These are phyloP conservation scores for Crithidia brevicula DNA, from an alignment of 208 protist genomes.

Conservation along the genomic window DNA sequence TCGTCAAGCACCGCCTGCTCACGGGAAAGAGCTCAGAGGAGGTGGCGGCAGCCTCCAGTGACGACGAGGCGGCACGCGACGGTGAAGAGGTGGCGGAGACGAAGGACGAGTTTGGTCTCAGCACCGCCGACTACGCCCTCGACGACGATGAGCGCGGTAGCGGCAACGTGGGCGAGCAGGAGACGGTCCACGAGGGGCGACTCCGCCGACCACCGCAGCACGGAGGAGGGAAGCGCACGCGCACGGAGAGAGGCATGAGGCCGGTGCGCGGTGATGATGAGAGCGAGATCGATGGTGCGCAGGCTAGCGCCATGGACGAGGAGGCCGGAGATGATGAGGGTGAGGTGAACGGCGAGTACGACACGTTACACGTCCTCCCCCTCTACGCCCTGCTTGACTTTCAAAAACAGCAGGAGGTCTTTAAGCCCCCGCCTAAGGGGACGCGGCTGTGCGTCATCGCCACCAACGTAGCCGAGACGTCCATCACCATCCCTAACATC, in stretches of 20 bases:
- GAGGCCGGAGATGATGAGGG: slow-evolving; percentile 43
- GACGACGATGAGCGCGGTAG: slow-evolving; percentile 49
- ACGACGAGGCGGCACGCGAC: slow-evolving; percentile 21
- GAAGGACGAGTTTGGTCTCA: slow-evolving; percentile 48
- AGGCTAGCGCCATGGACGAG: slow-evolving; percentile 13
- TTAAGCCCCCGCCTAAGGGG: slow-evolving; percentile 84
- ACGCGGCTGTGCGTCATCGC: slow-evolving; percentile 97
- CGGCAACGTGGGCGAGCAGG: slow-evolving; percentile 10
- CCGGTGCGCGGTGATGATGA: not conserved
- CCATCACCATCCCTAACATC: slow-evolving; percentile 99
- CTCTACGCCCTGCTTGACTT: slow-evolving; percentile 98
- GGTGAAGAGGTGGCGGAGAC: slow-evolving; percentile 15
- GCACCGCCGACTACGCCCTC: slow-evolving; percentile 43
- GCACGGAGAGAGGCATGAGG: slow-evolving; percentile 30
- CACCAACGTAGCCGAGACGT: slow-evolving; percentile 99
- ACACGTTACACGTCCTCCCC: slow-evolving; percentile 97
- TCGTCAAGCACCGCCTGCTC: slow-evolving; percentile 64
- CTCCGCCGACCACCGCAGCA: slow-evolving; percentile 18
- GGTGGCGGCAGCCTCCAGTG: slow-evolving; percentile 13
- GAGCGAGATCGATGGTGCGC: not conserved
- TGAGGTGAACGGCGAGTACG: slow-evolving; percentile 86
- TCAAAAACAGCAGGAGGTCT: slow-evolving; percentile 95
- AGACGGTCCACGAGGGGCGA: slow-evolving; percentile 31
- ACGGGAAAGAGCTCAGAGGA: slow-evolving; percentile 57
- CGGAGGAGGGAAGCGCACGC: slow-evolving; percentile 27